Evolutionary conservation across 495 filamentous ascomycete genomes (phyloP), one percentile per base, ranked within the genome.

Genomic region (Hyaloscypha hepaticicola): DNA sequence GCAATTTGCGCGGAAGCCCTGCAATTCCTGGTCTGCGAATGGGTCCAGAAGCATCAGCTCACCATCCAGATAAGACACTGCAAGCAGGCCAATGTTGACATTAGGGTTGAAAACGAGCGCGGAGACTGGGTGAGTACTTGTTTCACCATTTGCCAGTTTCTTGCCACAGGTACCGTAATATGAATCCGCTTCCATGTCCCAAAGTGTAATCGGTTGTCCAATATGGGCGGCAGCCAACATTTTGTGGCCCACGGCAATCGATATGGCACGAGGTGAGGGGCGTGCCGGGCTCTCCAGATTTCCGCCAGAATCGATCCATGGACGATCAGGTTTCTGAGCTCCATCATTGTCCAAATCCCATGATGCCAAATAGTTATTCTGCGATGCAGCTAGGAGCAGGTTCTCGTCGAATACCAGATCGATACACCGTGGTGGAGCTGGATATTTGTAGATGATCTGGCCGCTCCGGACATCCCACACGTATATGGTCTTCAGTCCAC

Each of bases 101-200:
- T 73, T 73, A 2, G 74, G 75, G 56, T 76, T 77, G 69, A 78
- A 77, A 19, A 66, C 61, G 12, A 78, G 63, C 22, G 58, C 67
- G 26, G 58, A 52, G 55, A 74, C 69, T 16, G 53, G 16, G 55
- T 69, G 66, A 19, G 66, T 69, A 25, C 56, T 64, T 16, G 66
- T 72, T 49, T 70, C 61, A 25, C 64, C 66, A 33, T 16, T 66
- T 0, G 26, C 68, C 14, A 67, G 33, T 33, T 75, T 69, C 45
- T 64, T 70, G 5, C 70, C 73, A 52, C 72, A 77, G 59, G 8
- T 68, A 34, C 76, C 74, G 48, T 58, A 59, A 61, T 63, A 74
- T 9, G 56, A 51, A 65, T 73, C 66, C 38, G 64, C 61, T 25
- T 71, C 61, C n/a, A 76, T 52, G 31, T 69, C 69, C 69, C 69